phyloP scores from a whole-genome alignment of 345 rosid genomes.

The Populus alba region DNA sequence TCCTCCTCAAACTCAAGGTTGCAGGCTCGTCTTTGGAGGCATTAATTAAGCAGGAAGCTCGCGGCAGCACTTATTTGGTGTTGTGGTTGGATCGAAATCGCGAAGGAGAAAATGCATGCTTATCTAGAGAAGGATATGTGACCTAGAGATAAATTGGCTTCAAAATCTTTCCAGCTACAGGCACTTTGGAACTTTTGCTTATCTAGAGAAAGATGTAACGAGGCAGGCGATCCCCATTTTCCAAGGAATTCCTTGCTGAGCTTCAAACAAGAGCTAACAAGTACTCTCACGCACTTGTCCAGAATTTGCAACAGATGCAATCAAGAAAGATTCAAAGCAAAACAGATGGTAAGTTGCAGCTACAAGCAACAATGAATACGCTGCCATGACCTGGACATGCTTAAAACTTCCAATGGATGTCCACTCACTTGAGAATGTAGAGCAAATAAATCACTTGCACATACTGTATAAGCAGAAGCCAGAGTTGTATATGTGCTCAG shows the following conservation, averaged over 20 bases:
- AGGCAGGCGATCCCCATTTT: conserved; percentile 5
- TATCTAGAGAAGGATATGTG: background rate
- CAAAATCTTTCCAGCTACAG: conserved; percentile 27
- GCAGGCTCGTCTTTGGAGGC: too few relatives aligned
- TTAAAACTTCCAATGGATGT: conserved; percentile 33
- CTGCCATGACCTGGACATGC: conserved; percentile 52
- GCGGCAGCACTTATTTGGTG: too few relatives aligned
- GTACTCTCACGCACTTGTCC: conserved; percentile 68
- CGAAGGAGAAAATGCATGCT: too few relatives aligned
- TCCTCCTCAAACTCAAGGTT: too few relatives aligned
- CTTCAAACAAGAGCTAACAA: conserved; percentile 43
- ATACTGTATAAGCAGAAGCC: conserved; percentile 63
- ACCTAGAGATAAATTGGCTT: conserved; percentile 3
- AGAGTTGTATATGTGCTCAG: conserved; percentile 59
- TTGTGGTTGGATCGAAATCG: too few relatives aligned
- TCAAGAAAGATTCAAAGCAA: conserved; percentile 50
- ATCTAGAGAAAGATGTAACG: conserved; percentile 11
- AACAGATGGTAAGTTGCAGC: conserved; percentile 51
- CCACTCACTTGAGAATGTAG: conserved; percentile 24
- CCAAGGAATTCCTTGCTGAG: conserved; percentile 29
- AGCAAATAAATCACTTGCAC: conserved; percentile 30
- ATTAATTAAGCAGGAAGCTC: too few relatives aligned
- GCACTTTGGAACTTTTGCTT: conserved; percentile 47
- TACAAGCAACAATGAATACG: conserved; percentile 74
- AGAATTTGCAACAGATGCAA: conserved; percentile 53